Percentiles rank a stretch among this genome's conserved stretches.
Conservation (phyloP, 306 rosid genomes). For the Vigna hirtella region DNA sequence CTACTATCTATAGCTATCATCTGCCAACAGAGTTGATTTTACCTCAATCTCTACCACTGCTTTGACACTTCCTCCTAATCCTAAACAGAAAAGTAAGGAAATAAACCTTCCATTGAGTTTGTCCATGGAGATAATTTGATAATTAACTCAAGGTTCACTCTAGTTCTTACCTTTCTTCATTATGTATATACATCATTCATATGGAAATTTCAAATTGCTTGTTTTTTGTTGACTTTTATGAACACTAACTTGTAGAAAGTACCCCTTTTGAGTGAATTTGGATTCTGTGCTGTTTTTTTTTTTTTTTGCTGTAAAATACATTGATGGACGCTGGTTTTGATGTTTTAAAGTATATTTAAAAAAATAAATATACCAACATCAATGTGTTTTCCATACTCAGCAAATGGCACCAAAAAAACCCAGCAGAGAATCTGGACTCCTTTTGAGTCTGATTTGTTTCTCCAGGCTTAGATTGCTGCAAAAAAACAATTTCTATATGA, state of each 20-base stretch:
- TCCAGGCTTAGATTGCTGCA: constrained; percentile 17
- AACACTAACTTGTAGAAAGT: not conserved
- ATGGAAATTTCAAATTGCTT: not conserved
- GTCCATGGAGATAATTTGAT: constrained; percentile 7
- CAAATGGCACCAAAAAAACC: no score
- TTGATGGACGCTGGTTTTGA: no score
- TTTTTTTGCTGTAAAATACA: no score
- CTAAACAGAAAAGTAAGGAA: constrained; percentile 21
- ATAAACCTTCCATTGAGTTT: constrained; percentile 17
- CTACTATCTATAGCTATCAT: not conserved
- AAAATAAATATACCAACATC: no score
- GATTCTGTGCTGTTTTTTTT: no score
- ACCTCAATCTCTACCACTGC: constrained; percentile 7
- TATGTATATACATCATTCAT: not conserved
- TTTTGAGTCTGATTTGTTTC: constrained; percentile 23
- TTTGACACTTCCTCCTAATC: not conserved
- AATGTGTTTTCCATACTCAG: no score
- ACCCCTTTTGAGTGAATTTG: not conserved
- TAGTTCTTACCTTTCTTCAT: constrained; percentile 18
- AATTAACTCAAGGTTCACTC: constrained; percentile 26
- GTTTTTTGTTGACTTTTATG: not conserved
- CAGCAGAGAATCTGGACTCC: not conserved
- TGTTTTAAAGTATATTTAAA: no score
- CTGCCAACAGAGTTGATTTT: not conserved
- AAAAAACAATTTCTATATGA: constrained; percentile 6